Evolutionary conservation across 2,329 filamentous ascomycete species (phyloP), one percentile per base, ranked within the genome.

Genomic region (Bipolaris victoriae): DNA sequence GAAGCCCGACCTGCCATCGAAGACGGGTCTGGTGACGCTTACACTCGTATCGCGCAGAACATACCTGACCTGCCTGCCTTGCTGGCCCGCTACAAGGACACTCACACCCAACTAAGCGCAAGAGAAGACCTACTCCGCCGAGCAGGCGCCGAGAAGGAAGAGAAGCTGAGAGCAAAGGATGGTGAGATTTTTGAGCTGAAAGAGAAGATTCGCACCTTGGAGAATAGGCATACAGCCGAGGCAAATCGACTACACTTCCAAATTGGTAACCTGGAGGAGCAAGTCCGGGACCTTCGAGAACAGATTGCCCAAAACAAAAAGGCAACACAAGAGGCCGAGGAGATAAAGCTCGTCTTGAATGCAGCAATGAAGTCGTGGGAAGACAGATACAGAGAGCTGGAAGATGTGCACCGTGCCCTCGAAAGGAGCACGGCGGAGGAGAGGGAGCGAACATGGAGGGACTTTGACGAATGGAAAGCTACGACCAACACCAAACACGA

Each of bases 81-180:
- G 40, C 69, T 78, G 40, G 69, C 73, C 40, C 78, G 79, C 45
- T 84, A 83, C 70, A 82, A 80, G 59, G 80, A 80, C 53, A 81
- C 80, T 3, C 80, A 83, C 54, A 79, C 73, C 49, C 81, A 83
- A 64, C 75, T 84, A 10, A 78, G 77, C 26, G 76, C 78, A 31
- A 77, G 81, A 15, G 82, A 84, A 58, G 78, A 80, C 29, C 74
- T 82, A 48, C 78, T 82, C 58, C 81, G 80, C 52, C 78, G 83
- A 56, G 75, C 80, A 18, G 77, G 80, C 57, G 73, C 72, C 40
- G 80, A 83, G 57, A 81, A 84, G 58, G 78, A 82, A 47, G 80
- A 84, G 58, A 79, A 78, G 29, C 67, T 84, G 35, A 79, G 80
- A 70, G 77, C 78, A 50, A 84, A 84, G 65, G 82, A 85, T 46